A percentile compares a stretch with the other conserved stretches of the same genome.
Conservation (phyloP, 768 basidiomycete species). For the Termitomyces sp. region DNA sequence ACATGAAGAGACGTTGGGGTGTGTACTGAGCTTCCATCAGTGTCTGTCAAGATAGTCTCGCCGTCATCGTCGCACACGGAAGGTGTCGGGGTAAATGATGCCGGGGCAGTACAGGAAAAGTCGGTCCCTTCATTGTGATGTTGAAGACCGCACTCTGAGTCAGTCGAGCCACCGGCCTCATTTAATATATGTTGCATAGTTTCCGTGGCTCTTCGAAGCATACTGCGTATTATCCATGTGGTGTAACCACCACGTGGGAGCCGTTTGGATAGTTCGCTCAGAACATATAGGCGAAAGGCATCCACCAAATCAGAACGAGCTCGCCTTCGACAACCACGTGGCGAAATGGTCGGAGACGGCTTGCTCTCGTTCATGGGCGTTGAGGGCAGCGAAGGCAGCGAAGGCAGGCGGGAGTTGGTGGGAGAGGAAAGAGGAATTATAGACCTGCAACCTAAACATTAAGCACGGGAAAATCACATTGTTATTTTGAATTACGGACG, state of each 20-base stretch:
- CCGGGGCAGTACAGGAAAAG: constrained; percentile 24
- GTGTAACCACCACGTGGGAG: constrained; percentile 36
- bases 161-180: constrained; percentile 22
- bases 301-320: constrained; percentile 68
- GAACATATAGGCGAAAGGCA: constrained; percentile 54
- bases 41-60: constrained; percentile 29
- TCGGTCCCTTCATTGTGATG: constrained; percentile 16
- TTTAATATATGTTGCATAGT: constrained; percentile 36
- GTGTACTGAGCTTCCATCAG: constrained; percentile 44
- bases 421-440: constrained; percentile 26
- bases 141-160: constrained; percentile 4
- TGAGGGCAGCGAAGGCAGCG: constrained; percentile 26
- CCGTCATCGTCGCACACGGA: constrained; percentile 37
- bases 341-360: constrained; percentile 20
- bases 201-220: constrained; percentile 39
- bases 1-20: constrained; percentile 33
- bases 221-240: constrained; percentile 48
- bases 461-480: constrained; percentile 11
- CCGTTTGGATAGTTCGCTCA: constrained; percentile 43
- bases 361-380: constrained; percentile 20
- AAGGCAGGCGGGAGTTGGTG: constrained; percentile 23
- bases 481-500: constrained; percentile 36
- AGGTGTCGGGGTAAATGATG: constrained; percentile 24
- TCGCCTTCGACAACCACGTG: constrained; percentile 46
- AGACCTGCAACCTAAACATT: constrained; percentile 14